phyloP scores from a whole-genome alignment of 108 stramenopile species.

The Discostella stelligeroides region DNA sequence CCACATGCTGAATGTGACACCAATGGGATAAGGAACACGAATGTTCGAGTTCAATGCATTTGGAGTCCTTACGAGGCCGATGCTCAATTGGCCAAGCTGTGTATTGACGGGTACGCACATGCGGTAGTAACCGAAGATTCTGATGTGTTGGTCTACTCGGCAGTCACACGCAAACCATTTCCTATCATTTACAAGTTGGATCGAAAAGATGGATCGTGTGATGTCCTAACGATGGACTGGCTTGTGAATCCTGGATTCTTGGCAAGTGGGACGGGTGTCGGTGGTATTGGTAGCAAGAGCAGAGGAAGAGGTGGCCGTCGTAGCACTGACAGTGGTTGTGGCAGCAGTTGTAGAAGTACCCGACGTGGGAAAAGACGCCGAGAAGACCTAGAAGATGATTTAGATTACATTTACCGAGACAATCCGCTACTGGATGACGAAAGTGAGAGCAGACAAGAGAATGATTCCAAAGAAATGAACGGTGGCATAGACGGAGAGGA shows the following conservation, averaged over 20 bases:
- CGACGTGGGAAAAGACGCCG: conserved; percentile 9
- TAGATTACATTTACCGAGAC: neutral
- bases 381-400: neutral
- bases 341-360: neutral
- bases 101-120: conserved; percentile 73
- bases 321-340: neutral
- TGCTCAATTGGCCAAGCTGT: conserved; percentile 91
- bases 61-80: conserved; percentile 98
- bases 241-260: conserved; percentile 52
- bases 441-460: neutral
- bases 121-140: conserved; percentile 94
- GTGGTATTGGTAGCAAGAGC: too few relatives aligned
- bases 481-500: neutral
- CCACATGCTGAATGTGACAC: too few relatives aligned
- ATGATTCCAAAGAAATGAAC: conserved; percentile 1
- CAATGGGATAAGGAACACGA: neutral
- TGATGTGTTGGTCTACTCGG: conserved; percentile 83
- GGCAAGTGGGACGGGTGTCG: conserved; percentile 2
- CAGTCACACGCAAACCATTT: conserved; percentile 56
- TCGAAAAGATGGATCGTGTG: conserved; percentile 68
- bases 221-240: conserved; percentile 83
- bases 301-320: neutral
- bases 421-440: neutral
- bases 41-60: conserved; percentile 61
- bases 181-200: conserved; percentile 88